Percentiles rank a stretch among this genome's conserved stretches.
These are phyloP conservation scores for Solanum chilense DNA, from an alignment of 257 asterid species.

Conservation along the genomic window DNA sequence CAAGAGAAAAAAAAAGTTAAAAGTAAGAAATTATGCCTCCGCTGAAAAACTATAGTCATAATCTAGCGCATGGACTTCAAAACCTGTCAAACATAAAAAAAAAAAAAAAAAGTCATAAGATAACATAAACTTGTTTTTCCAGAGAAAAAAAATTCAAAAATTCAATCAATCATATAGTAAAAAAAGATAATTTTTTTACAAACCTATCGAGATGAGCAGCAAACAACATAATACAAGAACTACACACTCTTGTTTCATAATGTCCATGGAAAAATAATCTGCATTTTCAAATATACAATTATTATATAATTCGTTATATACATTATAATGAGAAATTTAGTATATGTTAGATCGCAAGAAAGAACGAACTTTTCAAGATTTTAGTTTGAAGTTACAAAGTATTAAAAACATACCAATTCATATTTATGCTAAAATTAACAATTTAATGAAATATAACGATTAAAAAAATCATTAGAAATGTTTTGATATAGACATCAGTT, in stretches of 20 bases:
- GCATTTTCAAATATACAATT: not conserved
- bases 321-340: not conserved
- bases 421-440: too few species aligned
- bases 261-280: not conserved
- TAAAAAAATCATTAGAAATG: too few species aligned
- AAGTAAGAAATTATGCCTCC: not conserved
- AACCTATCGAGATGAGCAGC: slow-evolving; percentile 4
- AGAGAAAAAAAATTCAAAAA: not conserved
- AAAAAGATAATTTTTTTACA: not conserved
- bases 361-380: not conserved
- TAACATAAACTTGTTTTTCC: not conserved
- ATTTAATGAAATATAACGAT: not conserved
- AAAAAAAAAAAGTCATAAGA: not conserved
- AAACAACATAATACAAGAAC: not conserved
- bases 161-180: not conserved
- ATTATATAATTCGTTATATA: not conserved
- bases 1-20: not conserved
- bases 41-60: not conserved
- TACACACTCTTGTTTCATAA: not conserved
- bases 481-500: not conserved
- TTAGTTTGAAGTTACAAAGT: not conserved
- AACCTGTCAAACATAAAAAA: not conserved
- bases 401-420: not conserved
- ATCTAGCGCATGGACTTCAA: not conserved
- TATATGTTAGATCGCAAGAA: not conserved